Conservation (phyloP, 148 eudicot genomes). For the Suaeda aralocaspica region DNA sequence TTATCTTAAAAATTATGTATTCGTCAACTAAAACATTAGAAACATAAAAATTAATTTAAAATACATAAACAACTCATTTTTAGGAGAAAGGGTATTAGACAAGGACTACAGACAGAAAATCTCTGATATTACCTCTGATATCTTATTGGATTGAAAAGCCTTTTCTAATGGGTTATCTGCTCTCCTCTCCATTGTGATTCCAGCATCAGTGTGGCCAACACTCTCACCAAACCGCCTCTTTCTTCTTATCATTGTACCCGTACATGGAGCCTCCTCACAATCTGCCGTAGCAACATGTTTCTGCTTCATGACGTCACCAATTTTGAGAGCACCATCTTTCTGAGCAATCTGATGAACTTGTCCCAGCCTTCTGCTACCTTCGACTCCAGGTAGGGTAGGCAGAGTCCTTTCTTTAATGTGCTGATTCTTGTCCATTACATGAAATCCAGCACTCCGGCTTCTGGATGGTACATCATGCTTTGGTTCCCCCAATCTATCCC, state of each 20-base stretch:
- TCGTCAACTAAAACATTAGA: too few relatives aligned
- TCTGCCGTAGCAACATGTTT: neutral
- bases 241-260: constrained; percentile 8
- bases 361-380: neutral
- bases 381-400: neutral
- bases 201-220: neutral
- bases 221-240: constrained; percentile 16
- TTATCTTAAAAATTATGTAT: too few relatives aligned
- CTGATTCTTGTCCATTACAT: neutral
- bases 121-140: constrained; percentile 15
- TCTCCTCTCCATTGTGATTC: neutral
- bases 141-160: constrained; percentile 25
- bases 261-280: constrained; percentile 1
- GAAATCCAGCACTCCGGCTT: constrained; percentile 1
- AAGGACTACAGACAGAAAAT: constrained; percentile 26
- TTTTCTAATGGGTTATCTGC: neutral
- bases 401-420: neutral
- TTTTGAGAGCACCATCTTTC: neutral
- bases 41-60: too few relatives aligned
- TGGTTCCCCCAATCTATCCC: constrained; percentile 28
- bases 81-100: constrained; percentile 13
- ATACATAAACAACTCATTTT: too few relatives aligned
- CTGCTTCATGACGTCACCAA: neutral
- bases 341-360: constrained; percentile 1
- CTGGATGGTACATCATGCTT: neutral